These are phyloP conservation scores for Domatiomyces globalis DNA, from an alignment of 2,329 filamentous ascomycete species.

Conservation along the genomic window DNA sequence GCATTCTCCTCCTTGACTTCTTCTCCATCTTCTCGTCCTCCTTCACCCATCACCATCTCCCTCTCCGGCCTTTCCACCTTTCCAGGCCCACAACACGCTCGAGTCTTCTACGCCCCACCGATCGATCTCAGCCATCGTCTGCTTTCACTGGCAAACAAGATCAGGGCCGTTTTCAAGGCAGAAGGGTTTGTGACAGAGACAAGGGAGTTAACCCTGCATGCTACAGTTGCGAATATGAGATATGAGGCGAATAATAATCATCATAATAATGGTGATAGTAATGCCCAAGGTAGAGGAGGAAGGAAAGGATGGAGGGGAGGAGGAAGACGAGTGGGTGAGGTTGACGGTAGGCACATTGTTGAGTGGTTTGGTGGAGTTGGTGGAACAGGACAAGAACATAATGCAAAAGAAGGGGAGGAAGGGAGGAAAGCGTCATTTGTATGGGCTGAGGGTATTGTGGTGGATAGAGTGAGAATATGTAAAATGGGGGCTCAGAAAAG, in stretches of 20 bases:
- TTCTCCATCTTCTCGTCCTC: too few species aligned
- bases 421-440: slow-evolving; percentile 36
- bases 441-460: slow-evolving; percentile 54
- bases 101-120: slow-evolving; percentile 20
- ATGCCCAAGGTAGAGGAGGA: slow-evolving; percentile 15
- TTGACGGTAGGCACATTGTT: slow-evolving; percentile 34
- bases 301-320: slow-evolving; percentile 1
- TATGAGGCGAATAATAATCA: slow-evolving; percentile 40
- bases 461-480: slow-evolving; percentile 66
- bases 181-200: slow-evolving; percentile 26
- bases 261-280: slow-evolving; percentile 17
- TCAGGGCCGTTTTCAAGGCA: slow-evolving; percentile 18
- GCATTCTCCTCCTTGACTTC: background rate
- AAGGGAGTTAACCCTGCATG: slow-evolving; percentile 60
- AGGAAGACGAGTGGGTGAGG: slow-evolving; percentile 6
- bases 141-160: slow-evolving; percentile 22
- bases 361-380: slow-evolving; percentile 21
- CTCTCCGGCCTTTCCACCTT: slow-evolving; percentile 14
- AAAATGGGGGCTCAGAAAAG: slow-evolving; percentile 71
- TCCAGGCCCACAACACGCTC: slow-evolving; percentile 6
- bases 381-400: slow-evolving; percentile 7
- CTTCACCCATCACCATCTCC: slow-evolving; percentile 5
- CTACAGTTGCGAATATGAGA: slow-evolving; percentile 73
- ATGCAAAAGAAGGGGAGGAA: slow-evolving; percentile 6
- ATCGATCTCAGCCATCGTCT: slow-evolving; percentile 27